Base-by-base conservation (phyloP, 2,329 filamentous ascomycete genomes). In the Sclerotinia borealis region DNA sequence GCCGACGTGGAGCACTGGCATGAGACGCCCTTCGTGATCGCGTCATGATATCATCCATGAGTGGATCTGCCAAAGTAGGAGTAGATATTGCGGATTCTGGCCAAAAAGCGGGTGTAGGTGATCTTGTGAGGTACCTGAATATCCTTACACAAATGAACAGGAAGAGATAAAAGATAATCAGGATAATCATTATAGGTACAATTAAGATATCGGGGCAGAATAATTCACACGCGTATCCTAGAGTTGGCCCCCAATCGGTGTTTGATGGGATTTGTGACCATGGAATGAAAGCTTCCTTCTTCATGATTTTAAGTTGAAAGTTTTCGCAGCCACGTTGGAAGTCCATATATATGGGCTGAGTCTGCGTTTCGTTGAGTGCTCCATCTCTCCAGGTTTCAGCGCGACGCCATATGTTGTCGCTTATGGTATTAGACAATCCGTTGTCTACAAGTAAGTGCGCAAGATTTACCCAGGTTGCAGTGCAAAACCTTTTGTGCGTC, bases 381-480 rank as follows among this genome's bases (percentile, higher is more conserved):
- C 50, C 41, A 48, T 27, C 45, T 25, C 15, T 56, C 50, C 31
- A 58, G 13, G 13, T 58, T n/a, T 45, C 29, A 25, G 34, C 60
- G 31, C 45, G 19, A 17, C 43, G 39, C 60, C 60, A 63, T 22
- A 63, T 63, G 2, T 11, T 39, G 34, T 63, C 39, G 41, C 60
- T 58, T 15, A 58, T 13, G 10, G 9, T 41, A 17, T n/a, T 25
- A 25, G 60, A 43, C 9, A 63, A 31, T 2, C 17, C 29, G 4
- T 63, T 63, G 25, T 63, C 51, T 3, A 58, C 25, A 31, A 63
- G 7, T 5, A 63, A 8, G 41, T 63, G 60, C 13, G 15, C 60
- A 25, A 39, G 41, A 41, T 63, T 63, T 19, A 63, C 60, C 60
- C 60, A 63, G 29, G 60, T 63, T 11, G 41, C 41, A 4, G 51